Evolutionary conservation across 1,284 basidiomycete genomes (phyloP), one percentile per base, ranked within the genome.

Genomic region (Ceratorhiza oryzae-sativae): DNA sequence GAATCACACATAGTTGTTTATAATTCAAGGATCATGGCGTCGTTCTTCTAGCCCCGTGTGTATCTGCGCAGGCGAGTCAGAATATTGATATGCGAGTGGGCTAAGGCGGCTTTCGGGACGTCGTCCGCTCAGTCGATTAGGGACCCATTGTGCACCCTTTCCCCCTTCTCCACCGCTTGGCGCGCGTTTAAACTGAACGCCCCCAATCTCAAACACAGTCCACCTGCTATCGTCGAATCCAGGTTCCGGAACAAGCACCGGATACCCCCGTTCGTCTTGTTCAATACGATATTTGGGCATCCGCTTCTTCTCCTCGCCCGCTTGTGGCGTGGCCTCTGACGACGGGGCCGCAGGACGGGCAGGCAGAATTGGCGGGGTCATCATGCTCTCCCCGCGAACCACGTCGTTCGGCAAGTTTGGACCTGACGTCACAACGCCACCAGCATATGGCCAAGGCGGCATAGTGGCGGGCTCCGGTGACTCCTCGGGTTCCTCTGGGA

Each of bases 121-220:
- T n/a, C 53, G 67, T 5, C 49, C 67, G 20, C 55, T 70, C 18
- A 48, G 23, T 32, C 41, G 20, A 41, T 70, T 70, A 20, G 67
- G 67, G 15, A 70, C 27, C 67, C 67, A 70, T 8, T 70, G 67
- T 1, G 55, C 30, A 15, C 39, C 55, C 39, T 32, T 59, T 9
- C 23, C 36, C 4, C n/a, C 41, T n/a, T 59, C 67, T 6, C 42
- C 55, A 27, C 49, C 8, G 20, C 32, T 51, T 10, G 67, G 49
- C 20, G 53, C 67, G n/a, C 55, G 53, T 55, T 70, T 70, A n/a
- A 70, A 70, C 49, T 70, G 53, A 58, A 70, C 42, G 0, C 67
- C 67, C 55, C 67, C 67, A 70, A 70, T 70, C 55, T 70, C 67
- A 48, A 70, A 70, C 20, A 70, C 67, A 13, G 67, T 70, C 67